Evolutionary conservation across 2,329 filamentous ascomycete species (phyloP).

Genomic region (Penicillium occitanis): DNA sequence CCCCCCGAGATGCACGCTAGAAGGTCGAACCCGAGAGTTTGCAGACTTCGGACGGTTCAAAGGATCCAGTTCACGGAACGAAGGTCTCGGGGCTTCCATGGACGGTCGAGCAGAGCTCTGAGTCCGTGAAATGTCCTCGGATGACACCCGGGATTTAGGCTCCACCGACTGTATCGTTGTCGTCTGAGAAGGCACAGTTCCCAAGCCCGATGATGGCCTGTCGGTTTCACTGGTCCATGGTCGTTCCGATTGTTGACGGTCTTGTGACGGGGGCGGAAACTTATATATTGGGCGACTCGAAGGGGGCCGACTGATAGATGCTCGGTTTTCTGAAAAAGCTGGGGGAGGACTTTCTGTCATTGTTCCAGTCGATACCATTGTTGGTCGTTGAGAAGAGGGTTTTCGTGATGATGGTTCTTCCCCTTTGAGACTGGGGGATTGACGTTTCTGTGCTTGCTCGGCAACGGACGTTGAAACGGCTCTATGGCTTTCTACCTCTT

Average conservation of each 20-base stretch:
- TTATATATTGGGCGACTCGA: constrained; percentile 52
- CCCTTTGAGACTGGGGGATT: constrained; percentile 28
- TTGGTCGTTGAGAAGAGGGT: constrained; percentile 40
- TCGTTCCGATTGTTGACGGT: constrained; percentile 46
- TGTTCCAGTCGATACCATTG: constrained; percentile 71
- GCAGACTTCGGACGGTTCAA: constrained; percentile 62
- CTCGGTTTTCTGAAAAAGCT: constrained; percentile 39
- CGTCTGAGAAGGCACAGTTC: constrained; percentile 36
- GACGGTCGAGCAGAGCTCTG: constrained; percentile 65
- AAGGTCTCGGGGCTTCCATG: constrained; percentile 68
- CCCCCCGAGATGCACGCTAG: constrained; percentile 79
- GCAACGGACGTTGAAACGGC: constrained; percentile 27
- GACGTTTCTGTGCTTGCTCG: constrained; percentile 26
- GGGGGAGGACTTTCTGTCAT: constrained; percentile 62
- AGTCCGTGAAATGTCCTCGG: constrained; percentile 51
- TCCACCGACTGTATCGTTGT: constrained; percentile 42
- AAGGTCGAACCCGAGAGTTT: constrained; percentile 68
- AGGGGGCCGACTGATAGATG: constrained; percentile 32
- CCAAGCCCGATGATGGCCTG: constrained; percentile 26
- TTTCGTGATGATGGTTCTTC: constrained; percentile 38
- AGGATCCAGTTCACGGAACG: constrained; percentile 59
- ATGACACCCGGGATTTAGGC: constrained; percentile 52
- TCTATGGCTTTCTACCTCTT: constrained; percentile 28
- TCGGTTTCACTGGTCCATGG: constrained; percentile 41
- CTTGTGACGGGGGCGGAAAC: constrained; percentile 50